A percentile compares a stretch with the other conserved stretches of the same genome.
Conservation (phyloP, 1,139 yeast species). For the Debaryomyces coudertii region DNA sequence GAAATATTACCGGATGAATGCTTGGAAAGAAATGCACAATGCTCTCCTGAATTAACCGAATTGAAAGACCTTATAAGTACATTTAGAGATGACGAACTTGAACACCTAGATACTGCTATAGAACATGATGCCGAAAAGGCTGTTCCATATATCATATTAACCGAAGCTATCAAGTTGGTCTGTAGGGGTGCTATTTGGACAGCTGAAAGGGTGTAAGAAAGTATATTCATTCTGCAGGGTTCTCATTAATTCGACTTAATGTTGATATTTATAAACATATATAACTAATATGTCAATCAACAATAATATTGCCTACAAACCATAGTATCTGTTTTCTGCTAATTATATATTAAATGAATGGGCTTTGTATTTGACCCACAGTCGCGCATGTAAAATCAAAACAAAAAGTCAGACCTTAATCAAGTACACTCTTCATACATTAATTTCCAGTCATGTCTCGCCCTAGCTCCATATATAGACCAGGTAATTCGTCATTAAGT, state of each 20-base stretch:
- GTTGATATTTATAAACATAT: background rate
- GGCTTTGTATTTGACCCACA: background rate
- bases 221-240: conserved; percentile 7
- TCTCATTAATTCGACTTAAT: too few species aligned
- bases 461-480: conserved; percentile 28
- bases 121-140: conserved; percentile 92
- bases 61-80: conserved; percentile 67
- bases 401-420: conserved; percentile 5
- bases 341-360: too few species aligned
- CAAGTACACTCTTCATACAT: background rate
- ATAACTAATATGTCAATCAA: background rate
- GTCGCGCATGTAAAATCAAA: conserved; percentile 9
- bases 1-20: conserved; percentile 26
- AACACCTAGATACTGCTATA: conserved; percentile 92
- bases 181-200: conserved; percentile 90
- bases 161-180: conserved; percentile 82
- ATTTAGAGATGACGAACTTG: conserved; percentile 94
- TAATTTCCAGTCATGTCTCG: conserved; percentile 25
- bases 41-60: conserved; percentile 57
- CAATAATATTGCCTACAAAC: background rate
- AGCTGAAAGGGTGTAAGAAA: conserved; percentile 71
- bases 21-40: conserved; percentile 29
- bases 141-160: conserved; percentile 83
- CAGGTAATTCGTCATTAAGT: conserved; percentile 19
- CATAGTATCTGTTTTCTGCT: background rate